Evolutionary conservation across 495 filamentous ascomycete species (phyloP).

Genomic region (Podospora bellae-mahoneyi): DNA sequence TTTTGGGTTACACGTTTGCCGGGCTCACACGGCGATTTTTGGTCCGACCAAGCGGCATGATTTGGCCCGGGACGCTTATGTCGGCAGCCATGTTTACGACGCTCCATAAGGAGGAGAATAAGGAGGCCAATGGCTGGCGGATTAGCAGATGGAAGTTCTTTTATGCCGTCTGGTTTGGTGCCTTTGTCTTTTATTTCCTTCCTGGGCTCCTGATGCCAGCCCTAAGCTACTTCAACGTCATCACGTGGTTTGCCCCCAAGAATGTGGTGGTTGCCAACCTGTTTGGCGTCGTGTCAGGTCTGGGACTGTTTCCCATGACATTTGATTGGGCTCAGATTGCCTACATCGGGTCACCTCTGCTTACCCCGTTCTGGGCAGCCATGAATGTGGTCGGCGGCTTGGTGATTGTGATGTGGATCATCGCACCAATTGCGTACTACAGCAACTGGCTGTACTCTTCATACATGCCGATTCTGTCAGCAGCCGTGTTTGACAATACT

Average conservation of each 20-base stretch:
- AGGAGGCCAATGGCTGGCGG: slow-evolving; percentile 75
- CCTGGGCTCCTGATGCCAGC: slow-evolving; percentile 83
- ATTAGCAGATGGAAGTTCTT: slow-evolving; percentile 84
- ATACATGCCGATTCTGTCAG: slow-evolving; percentile 76
- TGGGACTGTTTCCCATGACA: slow-evolving; percentile 82
- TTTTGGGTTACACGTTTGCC: slow-evolving; percentile 79
- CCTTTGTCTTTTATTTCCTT: slow-evolving; percentile 76
- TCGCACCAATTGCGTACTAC: slow-evolving; percentile 80
- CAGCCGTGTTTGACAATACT: slow-evolving; percentile 77
- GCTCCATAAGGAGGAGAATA: slow-evolving; percentile 78
- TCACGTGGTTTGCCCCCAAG: slow-evolving; percentile 85
- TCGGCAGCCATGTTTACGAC: slow-evolving; percentile 85
- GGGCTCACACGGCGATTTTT: slow-evolving; percentile 72
- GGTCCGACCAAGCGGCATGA: slow-evolving; percentile 84
- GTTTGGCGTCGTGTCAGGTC: slow-evolving; percentile 79
- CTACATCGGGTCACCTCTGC: slow-evolving; percentile 80
- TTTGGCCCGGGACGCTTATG: slow-evolving; percentile 86
- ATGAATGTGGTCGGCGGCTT: slow-evolving; percentile 83
- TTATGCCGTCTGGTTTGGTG: slow-evolving; percentile 60
- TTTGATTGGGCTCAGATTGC: slow-evolving; percentile 95
- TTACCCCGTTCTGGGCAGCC: slow-evolving; percentile 90
- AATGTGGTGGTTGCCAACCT: slow-evolving; percentile 75
- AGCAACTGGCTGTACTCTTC: slow-evolving; percentile 70
- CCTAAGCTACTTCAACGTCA: slow-evolving; percentile 83
- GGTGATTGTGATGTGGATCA: slow-evolving; percentile 83